Evolutionary conservation across 345 rosid species (phyloP), one percentile per base, ranked within the genome.

Genomic region (Camelina laxa): DNA sequence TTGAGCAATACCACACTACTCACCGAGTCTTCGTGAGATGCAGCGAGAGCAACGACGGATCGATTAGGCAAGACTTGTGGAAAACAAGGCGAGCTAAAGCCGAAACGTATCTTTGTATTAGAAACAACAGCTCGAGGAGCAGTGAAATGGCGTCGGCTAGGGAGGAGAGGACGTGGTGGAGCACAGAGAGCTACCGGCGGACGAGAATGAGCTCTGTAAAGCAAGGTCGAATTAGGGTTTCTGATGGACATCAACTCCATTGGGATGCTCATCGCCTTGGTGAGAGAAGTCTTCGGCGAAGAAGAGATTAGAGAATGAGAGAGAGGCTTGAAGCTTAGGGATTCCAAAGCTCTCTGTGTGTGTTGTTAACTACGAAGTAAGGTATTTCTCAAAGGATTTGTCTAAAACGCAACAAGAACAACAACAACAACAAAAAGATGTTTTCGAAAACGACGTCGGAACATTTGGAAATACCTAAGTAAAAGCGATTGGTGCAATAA

Each of bases 11-110:
- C 2, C 14, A n/a, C 50, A 38, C 8, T 19, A 69, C 85, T 77
- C 74, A 87, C 93, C 55, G 91, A 82, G 9, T 89, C 91, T 60
- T 89, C 90, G 60, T 80, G 89, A 17, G 97, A 83, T 7, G 92
- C 88, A 58, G 97, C 84, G 57, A 71, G 84, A 51, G 81, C 82
- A 15, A 83, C 75, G 64, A 70, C 71, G 65, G 81, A 78, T 2
- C 83, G 84, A 30, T 70, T 61, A 20, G 67, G 79, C 68, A 77
- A 60, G 53, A 35, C 39, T 0, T 50, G 36, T 30, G 50, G 53
- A 42, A 1, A 62, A 42, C 0, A 62, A 42, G 67, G 39, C 2
- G 67, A 67, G 50, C 50, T 72, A 76, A 80, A 82, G 15, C 79
- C 79, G 49, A 80, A 51, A 69, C 75, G 81, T 0, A 80, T 73